phyloP scores from a whole-genome alignment of 257 asterid species.

The Sherardia arvensis region DNA sequence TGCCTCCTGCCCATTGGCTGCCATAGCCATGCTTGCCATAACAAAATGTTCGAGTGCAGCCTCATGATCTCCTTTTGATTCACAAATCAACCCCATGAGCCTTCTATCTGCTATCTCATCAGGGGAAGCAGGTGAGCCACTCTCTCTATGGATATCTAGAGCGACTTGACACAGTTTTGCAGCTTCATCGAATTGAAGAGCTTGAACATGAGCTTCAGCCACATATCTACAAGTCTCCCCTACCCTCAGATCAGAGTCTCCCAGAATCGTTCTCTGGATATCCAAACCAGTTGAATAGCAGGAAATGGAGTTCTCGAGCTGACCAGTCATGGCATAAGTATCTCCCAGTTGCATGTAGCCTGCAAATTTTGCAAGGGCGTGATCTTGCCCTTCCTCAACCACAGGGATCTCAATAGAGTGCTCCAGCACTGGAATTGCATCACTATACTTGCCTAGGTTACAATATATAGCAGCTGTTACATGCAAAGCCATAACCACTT shows the following conservation, averaged over 20 bases:
- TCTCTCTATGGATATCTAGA: conserved; percentile 67
- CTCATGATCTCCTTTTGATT: conserved; percentile 81
- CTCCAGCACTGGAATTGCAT: conserved; percentile 71
- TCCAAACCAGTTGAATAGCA: conserved; percentile 64
- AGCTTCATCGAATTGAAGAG: conserved; percentile 86
- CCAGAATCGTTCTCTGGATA: conserved; percentile 56
- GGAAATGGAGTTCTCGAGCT: conserved; percentile 62
- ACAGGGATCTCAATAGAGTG: conserved; percentile 64
- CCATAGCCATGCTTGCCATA: conserved; percentile 93
- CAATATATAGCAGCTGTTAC: conserved; percentile 85
- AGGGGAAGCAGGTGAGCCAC: conserved; percentile 60
- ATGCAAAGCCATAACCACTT: conserved; percentile 77
- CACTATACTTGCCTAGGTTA: conserved; percentile 59
- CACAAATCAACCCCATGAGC: conserved; percentile 84
- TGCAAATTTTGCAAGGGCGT: conserved; percentile 89
- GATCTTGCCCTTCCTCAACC: conserved; percentile 72
- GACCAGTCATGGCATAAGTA: conserved; percentile 83
- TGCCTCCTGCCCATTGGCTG: conserved; percentile 72
- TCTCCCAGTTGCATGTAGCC: conserved; percentile 96
- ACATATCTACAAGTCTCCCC: conserved; percentile 86
- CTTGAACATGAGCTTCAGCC: conserved; percentile 89
- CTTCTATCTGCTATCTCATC: conserved; percentile 89
- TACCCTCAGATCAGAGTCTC: conserved; percentile 75
- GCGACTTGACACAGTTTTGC: conserved; percentile 74
- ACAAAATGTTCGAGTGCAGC: conserved; percentile 92